Percentiles rank a stretch among this genome's conserved stretches.
Conservation (phyloP, 768 basidiomycete genomes). For the Lentinus brumalis region DNA sequence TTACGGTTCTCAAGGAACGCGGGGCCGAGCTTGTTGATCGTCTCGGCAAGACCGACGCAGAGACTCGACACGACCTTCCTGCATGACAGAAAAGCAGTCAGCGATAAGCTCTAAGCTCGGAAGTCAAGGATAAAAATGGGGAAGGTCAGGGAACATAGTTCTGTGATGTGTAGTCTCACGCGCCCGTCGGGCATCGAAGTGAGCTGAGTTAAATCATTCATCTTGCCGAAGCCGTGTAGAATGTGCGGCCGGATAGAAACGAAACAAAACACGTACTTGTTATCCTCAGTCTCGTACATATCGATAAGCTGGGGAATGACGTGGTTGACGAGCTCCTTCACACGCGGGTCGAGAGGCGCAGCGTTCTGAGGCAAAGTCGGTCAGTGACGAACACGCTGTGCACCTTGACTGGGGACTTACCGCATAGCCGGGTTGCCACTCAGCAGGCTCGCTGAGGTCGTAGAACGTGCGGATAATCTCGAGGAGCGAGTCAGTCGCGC, state of each 20-base stretch:
- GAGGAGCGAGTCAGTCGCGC: conserved; percentile 84
- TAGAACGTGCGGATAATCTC: conserved; percentile 91
- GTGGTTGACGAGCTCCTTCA: conserved; percentile 79
- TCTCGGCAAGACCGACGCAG: conserved; percentile 88
- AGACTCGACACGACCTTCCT: conserved; percentile 88
- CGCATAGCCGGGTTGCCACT: conserved; percentile 79
- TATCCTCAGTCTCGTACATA: conserved; percentile 93
- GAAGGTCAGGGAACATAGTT: conserved; percentile 38
- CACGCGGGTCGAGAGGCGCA: conserved; percentile 62
- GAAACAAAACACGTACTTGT: conserved; percentile 62
- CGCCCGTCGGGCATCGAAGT: conserved; percentile 65
- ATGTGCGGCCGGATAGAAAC: conserved; percentile 36
- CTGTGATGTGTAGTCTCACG: conserved; percentile 55
- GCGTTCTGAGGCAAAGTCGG: conserved; percentile 13
- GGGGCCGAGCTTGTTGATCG: conserved; percentile 89
- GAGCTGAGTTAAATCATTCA: conserved; percentile 57
- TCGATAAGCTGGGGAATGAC: conserved; percentile 76
- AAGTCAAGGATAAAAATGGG: conserved; percentile 11
- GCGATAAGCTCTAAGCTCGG: conserved; percentile 8
- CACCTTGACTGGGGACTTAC: conserved; percentile 43
- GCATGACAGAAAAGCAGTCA: conserved; percentile 27
- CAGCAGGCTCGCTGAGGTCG: conserved; percentile 76
- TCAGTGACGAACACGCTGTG: neutral
- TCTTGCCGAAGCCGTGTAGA: conserved; percentile 33
- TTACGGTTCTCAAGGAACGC: conserved; percentile 77